phyloP scores from a whole-genome alignment of 2,329 filamentous ascomycete species.

The Trichophyton simii region DNA sequence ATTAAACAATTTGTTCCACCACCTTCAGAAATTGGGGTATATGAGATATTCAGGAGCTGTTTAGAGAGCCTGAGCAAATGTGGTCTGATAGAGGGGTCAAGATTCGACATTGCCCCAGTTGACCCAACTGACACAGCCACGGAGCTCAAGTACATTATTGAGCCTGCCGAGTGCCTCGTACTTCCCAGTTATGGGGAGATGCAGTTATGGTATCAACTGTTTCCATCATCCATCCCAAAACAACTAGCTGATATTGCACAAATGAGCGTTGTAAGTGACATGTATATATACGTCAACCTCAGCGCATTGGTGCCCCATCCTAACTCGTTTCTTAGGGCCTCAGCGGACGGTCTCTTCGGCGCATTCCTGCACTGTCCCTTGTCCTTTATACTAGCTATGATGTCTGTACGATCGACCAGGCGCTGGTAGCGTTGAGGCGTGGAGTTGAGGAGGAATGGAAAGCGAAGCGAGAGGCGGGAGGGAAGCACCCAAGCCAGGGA shows the following conservation, averaged over 20 bases:
- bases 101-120: constrained; percentile 19
- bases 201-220: constrained; percentile 21
- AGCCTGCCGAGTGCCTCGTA: constrained; percentile 14
- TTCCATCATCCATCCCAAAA: constrained; percentile 19
- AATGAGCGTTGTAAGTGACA: constrained; percentile 19
- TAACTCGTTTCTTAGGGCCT: constrained; percentile 20
- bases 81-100: constrained; percentile 23
- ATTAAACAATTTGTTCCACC: constrained; percentile 35
- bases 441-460: constrained; percentile 25
- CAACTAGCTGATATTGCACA: constrained; percentile 20
- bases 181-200: constrained; percentile 21
- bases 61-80: constrained; percentile 34
- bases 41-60: constrained; percentile 38
- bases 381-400: constrained; percentile 28
- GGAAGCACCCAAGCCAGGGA: background rate
- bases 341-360: constrained; percentile 32
- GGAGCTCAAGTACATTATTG: constrained; percentile 21
- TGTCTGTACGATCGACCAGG: constrained; percentile 26
- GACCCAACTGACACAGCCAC: constrained; percentile 17
- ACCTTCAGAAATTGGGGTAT: constrained; percentile 30
- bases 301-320: background rate
- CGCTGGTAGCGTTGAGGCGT: constrained; percentile 26
- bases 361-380: constrained; percentile 31
- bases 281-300: background rate
- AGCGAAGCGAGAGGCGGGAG: constrained; percentile 9